These are phyloP conservation scores for Salix arbutifolia DNA, from an alignment of 345 rosid genomes.

Conservation along the genomic window DNA sequence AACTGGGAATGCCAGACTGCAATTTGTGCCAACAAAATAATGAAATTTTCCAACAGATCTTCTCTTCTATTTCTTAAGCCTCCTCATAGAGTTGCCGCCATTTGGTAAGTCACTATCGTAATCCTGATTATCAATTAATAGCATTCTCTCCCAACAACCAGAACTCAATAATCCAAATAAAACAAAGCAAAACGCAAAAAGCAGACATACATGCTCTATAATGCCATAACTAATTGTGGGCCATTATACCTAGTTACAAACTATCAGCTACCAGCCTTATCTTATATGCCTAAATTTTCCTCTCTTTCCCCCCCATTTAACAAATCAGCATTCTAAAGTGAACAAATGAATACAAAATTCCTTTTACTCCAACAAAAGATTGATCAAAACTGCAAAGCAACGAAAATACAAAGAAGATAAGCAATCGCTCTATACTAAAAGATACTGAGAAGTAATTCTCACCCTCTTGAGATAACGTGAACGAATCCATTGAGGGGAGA, in stretches of 20 bases:
- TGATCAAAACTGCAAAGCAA: no score
- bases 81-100: background rate
- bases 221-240: constrained; percentile 2
- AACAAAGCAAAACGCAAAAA: background rate
- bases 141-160: background rate
- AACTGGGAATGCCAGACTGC: background rate
- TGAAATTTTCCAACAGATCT: background rate
- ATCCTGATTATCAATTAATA: background rate
- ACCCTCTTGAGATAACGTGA: constrained; percentile 80
- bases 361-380: background rate
- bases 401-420: background rate
- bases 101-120: background rate
- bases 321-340: background rate
- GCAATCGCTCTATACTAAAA: background rate
- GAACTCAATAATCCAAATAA: background rate
- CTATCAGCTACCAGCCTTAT: background rate
- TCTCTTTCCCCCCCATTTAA: background rate
- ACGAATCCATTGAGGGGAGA: constrained; percentile 89
- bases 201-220: background rate
- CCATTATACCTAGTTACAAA: constrained; percentile 1
- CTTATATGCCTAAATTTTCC: background rate
- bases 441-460: constrained; percentile 12
- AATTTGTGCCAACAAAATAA: background rate
- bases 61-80: background rate
- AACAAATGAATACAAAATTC: background rate